These are phyloP conservation scores for Xerocomellus intermedius DNA, from an alignment of 768 basidiomycete species.

Conservation along the genomic window DNA sequence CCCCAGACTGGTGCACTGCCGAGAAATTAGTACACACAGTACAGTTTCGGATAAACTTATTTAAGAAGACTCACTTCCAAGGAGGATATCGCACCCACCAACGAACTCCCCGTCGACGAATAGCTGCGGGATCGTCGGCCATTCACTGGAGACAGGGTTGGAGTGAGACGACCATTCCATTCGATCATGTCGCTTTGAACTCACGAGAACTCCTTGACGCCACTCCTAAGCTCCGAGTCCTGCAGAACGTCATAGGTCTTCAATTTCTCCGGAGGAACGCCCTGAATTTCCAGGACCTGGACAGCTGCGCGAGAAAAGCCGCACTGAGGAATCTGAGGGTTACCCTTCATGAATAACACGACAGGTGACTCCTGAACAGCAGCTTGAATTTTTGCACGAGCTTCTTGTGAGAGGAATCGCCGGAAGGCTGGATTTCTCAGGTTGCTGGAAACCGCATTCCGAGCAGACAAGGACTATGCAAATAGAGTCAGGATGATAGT, in stretches of 20 bases:
- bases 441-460: constrained; percentile 7
- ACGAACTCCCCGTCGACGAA: constrained; percentile 95
- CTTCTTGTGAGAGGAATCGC: constrained; percentile 62
- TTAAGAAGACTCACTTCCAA: constrained; percentile 65
- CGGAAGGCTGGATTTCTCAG: constrained; percentile 13
- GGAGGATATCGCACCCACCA: constrained; percentile 93
- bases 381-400: constrained; percentile 60
- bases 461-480: constrained; percentile 5
- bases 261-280: constrained; percentile 77
- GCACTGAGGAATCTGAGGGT: constrained; percentile 80
- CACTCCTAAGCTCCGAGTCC: constrained; percentile 76
- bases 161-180: neutral
- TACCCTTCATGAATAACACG: constrained; percentile 99
- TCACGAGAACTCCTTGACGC: constrained; percentile 97
- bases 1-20: constrained; percentile 94
- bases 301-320: constrained; percentile 95
- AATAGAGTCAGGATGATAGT: neutral
- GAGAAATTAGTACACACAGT: neutral
- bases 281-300: constrained; percentile 84
- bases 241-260: constrained; percentile 89
- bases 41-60: neutral
- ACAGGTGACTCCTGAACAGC: constrained; percentile 77
- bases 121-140: constrained; percentile 97
- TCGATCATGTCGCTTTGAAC: constrained; percentile 34
- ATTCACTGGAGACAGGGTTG: constrained; percentile 57